Conservation (phyloP, 495 filamentous ascomycete genomes). For the Parachaetomium inaequale region DNA sequence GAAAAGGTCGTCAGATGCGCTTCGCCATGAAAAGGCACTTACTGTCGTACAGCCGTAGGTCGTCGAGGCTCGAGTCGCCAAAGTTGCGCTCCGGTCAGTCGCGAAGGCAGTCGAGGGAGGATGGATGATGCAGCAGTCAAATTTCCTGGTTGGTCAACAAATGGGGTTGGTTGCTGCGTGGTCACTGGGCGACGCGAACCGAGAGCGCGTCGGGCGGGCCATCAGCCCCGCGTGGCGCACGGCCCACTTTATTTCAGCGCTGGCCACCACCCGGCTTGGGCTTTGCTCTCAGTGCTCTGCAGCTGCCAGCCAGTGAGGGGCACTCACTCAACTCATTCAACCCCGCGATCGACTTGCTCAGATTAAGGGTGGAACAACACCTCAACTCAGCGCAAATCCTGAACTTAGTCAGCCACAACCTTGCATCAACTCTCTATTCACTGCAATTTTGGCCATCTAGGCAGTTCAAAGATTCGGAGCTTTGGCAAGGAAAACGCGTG, state of each 20-base stretch:
- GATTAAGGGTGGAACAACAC: too few relatives aligned
- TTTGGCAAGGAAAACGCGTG: not conserved
- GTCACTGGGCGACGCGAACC: conserved; percentile 24
- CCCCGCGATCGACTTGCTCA: not conserved
- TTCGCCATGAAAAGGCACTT: conserved; percentile 18
- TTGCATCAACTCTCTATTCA: not conserved
- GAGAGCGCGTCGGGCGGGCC: conserved; percentile 22
- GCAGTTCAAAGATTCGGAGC: not conserved
- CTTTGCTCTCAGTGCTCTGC: too few relatives aligned
- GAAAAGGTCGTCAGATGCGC: conserved; percentile 12
- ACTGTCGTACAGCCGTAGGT: conserved; percentile 8
- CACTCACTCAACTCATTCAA: not conserved
- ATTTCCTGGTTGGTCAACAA: conserved; percentile 32
- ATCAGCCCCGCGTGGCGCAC: conserved; percentile 16
- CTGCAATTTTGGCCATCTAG: not conserved
- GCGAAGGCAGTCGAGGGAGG: conserved; percentile 3
- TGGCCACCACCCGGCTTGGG: too few relatives aligned
- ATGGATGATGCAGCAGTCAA: conserved; percentile 22
- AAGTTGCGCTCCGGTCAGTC: conserved; percentile 1
- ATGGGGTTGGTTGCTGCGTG: conserved; percentile 17
- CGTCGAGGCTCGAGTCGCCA: not conserved
- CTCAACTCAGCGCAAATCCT: not conserved
- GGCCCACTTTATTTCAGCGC: conserved; percentile 5
- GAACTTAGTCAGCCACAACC: not conserved
- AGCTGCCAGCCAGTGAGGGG: conserved; percentile 1